Evolutionary conservation across 371 early-diverging fungal species (phyloP).

Genomic region (Mucor mucedo): DNA sequence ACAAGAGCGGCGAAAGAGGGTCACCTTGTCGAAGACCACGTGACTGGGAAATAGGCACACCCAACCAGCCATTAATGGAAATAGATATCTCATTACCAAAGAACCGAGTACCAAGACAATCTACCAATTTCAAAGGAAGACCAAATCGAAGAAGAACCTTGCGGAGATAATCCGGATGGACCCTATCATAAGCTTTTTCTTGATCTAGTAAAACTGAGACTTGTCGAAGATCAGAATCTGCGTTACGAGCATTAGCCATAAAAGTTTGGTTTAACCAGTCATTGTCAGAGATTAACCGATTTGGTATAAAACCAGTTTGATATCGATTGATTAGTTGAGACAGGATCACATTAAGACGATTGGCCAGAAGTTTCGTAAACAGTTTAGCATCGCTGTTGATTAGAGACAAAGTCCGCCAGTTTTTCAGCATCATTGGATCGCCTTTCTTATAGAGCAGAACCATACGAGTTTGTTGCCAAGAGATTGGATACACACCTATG

Average conservation of each 20-base stretch:
- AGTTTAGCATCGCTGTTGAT: constrained; percentile 13
- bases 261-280: neutral
- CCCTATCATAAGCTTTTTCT: constrained; percentile 26
- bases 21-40: constrained; percentile 28
- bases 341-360: too few species aligned
- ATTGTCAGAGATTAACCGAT: constrained; percentile 16
- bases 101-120: neutral
- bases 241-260: neutral
- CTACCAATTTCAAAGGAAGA: neutral
- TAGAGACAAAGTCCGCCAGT: constrained; percentile 28
- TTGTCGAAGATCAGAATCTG: too few species aligned
- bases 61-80: constrained; percentile 6
- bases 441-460: constrained; percentile 15
- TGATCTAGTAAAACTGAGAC: constrained; percentile 18
- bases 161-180: constrained; percentile 15
- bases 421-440: constrained; percentile 5
- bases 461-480: constrained; percentile 4
- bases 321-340: neutral
- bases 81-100: neutral
- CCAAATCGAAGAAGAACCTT: constrained; percentile 9
- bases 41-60: neutral
- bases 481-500: neutral
- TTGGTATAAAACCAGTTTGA: constrained; percentile 15
- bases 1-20: constrained; percentile 20
- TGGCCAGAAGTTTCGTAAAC: neutral